These are phyloP conservation scores for Graphilbum ipis-grandicollis DNA, from an alignment of 2,329 filamentous ascomycete species.

Conservation along the genomic window DNA sequence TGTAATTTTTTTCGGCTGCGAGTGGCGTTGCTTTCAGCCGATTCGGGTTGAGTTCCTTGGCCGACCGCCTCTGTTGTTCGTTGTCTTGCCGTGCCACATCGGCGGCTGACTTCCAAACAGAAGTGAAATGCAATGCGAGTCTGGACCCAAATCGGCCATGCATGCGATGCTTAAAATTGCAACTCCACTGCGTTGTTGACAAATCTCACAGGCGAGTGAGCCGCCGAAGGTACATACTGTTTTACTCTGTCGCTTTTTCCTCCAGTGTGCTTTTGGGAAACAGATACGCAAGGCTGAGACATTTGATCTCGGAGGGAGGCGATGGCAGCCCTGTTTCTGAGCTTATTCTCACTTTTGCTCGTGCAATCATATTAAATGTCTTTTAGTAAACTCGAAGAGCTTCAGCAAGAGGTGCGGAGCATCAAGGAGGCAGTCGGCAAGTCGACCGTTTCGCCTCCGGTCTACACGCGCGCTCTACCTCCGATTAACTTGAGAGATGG, in stretches of 20 bases:
- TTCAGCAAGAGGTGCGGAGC: constrained; percentile 34
- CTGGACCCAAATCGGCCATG: constrained; percentile 7
- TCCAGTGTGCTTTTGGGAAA: not conserved
- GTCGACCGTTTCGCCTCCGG: constrained; percentile 6
- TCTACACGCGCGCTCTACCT: constrained; percentile 9
- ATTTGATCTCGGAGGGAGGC: not conserved
- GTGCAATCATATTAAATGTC: not conserved
- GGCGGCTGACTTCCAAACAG: constrained; percentile 1
- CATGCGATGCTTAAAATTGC: constrained; percentile 9
- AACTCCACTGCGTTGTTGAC: constrained; percentile 10
- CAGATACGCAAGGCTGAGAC: not conserved
- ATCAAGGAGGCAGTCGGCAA: constrained; percentile 33
- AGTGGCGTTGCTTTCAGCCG: constrained; percentile 2
- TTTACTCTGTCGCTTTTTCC: not conserved
- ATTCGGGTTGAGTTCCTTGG: not conserved
- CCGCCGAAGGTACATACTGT: constrained; percentile 7
- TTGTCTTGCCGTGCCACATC: not conserved
- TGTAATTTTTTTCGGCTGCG: constrained; percentile 7
- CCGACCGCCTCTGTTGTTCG: not conserved
- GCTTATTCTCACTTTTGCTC: not conserved
- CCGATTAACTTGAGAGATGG: constrained; percentile 8
- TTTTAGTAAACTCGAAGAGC: constrained; percentile 33
- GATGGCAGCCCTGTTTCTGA: not conserved
- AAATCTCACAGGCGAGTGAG: constrained; percentile 10
- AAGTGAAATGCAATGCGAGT: constrained; percentile 11